Conservation (phyloP, 2,329 filamentous ascomycete species). For the Talaromyces sp. region DNA sequence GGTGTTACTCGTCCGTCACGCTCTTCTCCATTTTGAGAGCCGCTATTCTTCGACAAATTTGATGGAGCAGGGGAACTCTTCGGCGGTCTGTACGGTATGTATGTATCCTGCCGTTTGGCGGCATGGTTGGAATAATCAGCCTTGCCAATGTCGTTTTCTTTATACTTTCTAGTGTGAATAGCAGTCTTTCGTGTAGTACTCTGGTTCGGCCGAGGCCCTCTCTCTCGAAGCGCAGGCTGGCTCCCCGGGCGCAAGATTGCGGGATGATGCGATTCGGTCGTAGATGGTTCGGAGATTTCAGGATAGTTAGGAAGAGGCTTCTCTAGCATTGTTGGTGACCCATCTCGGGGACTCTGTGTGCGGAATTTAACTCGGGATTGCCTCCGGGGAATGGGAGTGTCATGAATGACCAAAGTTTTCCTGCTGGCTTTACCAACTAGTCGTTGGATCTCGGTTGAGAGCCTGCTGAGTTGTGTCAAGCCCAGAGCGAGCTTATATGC, state of each 20-base stretch:
- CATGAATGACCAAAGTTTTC: conserved; percentile 48
- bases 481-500: conserved; percentile 64
- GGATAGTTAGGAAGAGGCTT: conserved; percentile 30
- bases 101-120: background rate
- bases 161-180: background rate
- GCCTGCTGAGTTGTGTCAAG: conserved; percentile 66
- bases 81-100: background rate
- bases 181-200: background rate
- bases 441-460: conserved; percentile 80
- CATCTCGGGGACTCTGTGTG: background rate
- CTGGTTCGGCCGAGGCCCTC: background rate
- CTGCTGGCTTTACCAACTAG: conserved; percentile 79
- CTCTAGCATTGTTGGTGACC: conserved; percentile 11
- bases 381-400: conserved; percentile 9
- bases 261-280: background rate
- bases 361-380: conserved; percentile 17
- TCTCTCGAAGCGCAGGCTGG: background rate
- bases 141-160: background rate
- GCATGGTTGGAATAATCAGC: background rate
- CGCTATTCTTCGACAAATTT: background rate
- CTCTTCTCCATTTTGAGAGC: background rate
- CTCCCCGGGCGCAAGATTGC: background rate
- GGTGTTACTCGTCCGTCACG: background rate
- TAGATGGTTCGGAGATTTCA: conserved; percentile 3
- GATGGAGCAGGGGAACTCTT: background rate